Evolutionary conservation across 2,329 filamentous ascomycete species (phyloP), one percentile per base, ranked within the genome.

Genomic region (Colletotrichum eleusines): DNA sequence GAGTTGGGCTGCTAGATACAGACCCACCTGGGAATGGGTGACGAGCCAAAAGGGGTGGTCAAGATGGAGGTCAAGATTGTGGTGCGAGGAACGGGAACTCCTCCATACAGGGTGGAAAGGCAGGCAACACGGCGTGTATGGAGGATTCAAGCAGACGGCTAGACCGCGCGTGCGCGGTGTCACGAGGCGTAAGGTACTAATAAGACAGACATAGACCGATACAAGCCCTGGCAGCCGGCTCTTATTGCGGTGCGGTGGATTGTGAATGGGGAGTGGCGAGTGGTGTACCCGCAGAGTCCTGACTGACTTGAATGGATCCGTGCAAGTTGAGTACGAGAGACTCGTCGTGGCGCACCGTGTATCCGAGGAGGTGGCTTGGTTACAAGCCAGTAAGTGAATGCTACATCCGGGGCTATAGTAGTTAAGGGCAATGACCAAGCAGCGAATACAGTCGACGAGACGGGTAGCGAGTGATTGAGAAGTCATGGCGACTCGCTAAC

Each of bases 111-210:
- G 35, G 26, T 42, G 14, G 14, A 14, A 18, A 18, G 23, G 6
- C 23, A 51, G 26, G 5, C 14, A 31, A 18, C 44, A n/a, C 44
- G 59, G 42, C 50, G 50, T 33, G 50, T 74, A 73, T 73, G 74
- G 76, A 63, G 75, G 23, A 40, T 62, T 31, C 50, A 54, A 54
- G 28, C 35, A 35, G 33, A n/a, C 54, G 8, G 14, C 54, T n/a
- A 35, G 54, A 40, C n/a, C 26, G 54, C 35, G 54, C 23, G 35
- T 40, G 35, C 23, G 58, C 33, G 38, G 50, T 63, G 50, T 63
- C 61, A 63, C 61, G 50, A 55, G 61, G 28, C 38, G 20, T 16
- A 14, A 54, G 48, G 60, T 20, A 63, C 46, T 53, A 42, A 31
- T 44, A 35, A 26, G 26, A 63, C 48, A 53, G 20, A 54, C 18